Percentiles rank a stretch among this genome's conserved stretches.
phyloP scores from a whole-genome alignment of 202 grass and related monocot genomes.

The Saccharum hybrid region DNA sequence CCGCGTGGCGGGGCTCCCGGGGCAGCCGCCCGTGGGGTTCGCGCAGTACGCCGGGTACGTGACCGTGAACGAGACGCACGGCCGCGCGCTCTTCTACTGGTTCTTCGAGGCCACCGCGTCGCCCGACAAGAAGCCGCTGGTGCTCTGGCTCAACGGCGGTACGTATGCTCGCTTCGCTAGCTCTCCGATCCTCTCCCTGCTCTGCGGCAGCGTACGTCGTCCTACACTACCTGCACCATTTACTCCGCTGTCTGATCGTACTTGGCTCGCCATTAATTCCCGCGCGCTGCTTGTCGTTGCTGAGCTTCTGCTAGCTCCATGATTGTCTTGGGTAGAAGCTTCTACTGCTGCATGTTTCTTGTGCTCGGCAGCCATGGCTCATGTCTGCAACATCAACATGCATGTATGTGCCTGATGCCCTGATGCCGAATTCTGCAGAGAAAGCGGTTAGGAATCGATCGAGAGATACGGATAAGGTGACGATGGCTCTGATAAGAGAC shows the following conservation, averaged over 20 bases:
- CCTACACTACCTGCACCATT: neutral
- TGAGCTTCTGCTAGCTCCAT: neutral
- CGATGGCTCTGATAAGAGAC: neutral
- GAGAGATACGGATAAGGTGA: conserved; percentile 10
- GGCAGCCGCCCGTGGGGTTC: conserved; percentile 82
- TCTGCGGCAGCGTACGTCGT: neutral
- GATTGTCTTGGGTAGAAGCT: neutral
- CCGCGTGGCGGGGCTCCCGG: conserved; percentile 66
- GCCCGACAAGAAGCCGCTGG: conserved; percentile 76
- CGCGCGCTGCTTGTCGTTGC: neutral
- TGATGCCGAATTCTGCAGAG: neutral
- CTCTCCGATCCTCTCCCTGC: neutral
- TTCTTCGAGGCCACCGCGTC: conserved; percentile 78
- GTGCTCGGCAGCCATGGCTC: neutral
- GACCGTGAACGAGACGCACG: conserved; percentile 77
- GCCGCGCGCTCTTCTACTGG: conserved; percentile 98
- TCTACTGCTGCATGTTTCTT: conserved; percentile 7
- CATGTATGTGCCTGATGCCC: neutral
- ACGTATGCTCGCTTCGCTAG: conserved; percentile 4
- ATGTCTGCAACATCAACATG: neutral
- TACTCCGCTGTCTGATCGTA: neutral
- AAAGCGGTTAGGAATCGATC: neutral
- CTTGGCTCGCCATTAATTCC: neutral
- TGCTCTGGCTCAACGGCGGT: conserved; percentile 99
- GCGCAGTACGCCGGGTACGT: conserved; percentile 90